Percentiles rank a stretch among this genome's conserved stretches.
phyloP scores from a whole-genome alignment of 306 rosid genomes.

The Lithocarpus polystachyus region DNA sequence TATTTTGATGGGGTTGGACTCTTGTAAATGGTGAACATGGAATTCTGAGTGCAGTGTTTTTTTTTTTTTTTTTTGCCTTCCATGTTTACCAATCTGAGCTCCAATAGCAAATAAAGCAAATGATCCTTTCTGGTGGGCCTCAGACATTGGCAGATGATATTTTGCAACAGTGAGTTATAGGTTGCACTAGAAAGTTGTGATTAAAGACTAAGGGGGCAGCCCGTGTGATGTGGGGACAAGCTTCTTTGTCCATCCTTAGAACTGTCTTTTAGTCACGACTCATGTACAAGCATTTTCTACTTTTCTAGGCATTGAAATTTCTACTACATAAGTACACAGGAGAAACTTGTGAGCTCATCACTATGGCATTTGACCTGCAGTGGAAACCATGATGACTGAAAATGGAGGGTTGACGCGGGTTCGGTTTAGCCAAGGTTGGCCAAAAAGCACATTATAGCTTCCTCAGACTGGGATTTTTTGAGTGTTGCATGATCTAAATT shows the following conservation, averaged over 20 bases:
- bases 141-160: not conserved
- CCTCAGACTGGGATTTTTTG: not conserved
- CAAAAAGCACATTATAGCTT: not conserved
- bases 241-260: not conserved
- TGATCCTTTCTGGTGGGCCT: not conserved
- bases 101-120: not conserved
- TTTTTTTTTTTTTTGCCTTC: not conserved
- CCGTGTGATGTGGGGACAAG: not conserved
- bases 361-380: not conserved
- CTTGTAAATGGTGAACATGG: not conserved
- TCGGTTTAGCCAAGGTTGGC: not conserved
- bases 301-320: not conserved
- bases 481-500: not conserved
- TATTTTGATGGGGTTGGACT: not conserved
- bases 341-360: not conserved
- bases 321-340: not conserved
- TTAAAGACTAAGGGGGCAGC: not conserved
- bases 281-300: not conserved
- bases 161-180: conserved; percentile 3
- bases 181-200: conserved; percentile 11
- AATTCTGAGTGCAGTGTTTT: not conserved
- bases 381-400: not conserved
- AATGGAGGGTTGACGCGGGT: not conserved
- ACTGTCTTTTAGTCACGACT: too few relatives aligned
- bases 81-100: not conserved